A percentile compares a stretch with the other conserved stretches of the same genome.
These are phyloP conservation scores for Candida corydali DNA, from an alignment of 805 yeast genomes.

Conservation along the genomic window DNA sequence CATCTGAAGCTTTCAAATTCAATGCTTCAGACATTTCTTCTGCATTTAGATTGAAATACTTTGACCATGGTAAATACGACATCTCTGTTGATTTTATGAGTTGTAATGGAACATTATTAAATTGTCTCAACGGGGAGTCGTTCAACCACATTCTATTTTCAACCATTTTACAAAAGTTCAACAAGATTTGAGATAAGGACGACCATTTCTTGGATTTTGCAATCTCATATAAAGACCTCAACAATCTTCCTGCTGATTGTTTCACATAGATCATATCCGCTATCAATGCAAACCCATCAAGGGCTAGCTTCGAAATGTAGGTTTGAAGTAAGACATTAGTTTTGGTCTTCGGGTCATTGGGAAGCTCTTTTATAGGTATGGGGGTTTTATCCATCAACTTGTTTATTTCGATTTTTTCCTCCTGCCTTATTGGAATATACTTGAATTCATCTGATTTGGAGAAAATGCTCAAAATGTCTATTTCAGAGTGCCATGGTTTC, in stretches of 20 bases:
- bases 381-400: constrained; percentile 74
- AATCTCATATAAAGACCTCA: constrained; percentile 82
- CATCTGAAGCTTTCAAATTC: constrained; percentile 58
- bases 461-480: constrained; percentile 76
- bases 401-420: constrained; percentile 71
- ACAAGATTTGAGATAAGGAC: constrained; percentile 47
- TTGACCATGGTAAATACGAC: constrained; percentile 78
- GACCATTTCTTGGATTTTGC: constrained; percentile 72
- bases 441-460: constrained; percentile 82
- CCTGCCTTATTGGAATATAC: constrained; percentile 78
- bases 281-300: constrained; percentile 87
- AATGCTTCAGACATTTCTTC: constrained; percentile 82
- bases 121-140: constrained; percentile 83
- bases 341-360: constrained; percentile 72
- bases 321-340: constrained; percentile 78
- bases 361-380: constrained; percentile 73
- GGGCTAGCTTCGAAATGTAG: constrained; percentile 68
- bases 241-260: constrained; percentile 86
- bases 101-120: constrained; percentile 58
- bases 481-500: constrained; percentile 59
- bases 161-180: constrained; percentile 74
- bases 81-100: constrained; percentile 72
- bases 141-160: constrained; percentile 82
- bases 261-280: constrained; percentile 92
- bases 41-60: constrained; percentile 66